phyloP scores from a whole-genome alignment of 176 grass and related monocot genomes.

The Oropetium thomaeum region DNA sequence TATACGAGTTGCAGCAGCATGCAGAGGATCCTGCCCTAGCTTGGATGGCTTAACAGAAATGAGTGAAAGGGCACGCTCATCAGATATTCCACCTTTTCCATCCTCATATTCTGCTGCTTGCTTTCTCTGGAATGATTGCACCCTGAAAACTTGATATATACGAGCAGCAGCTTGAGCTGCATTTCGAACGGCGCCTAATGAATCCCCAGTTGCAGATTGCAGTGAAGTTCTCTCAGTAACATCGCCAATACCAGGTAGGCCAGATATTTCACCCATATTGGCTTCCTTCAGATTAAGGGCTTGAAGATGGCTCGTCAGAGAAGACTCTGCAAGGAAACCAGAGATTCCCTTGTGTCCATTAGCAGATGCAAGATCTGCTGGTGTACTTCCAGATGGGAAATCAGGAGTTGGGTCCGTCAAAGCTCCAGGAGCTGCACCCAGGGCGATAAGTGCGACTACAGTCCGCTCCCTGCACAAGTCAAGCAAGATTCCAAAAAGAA shows the following conservation, averaged over 20 bases:
- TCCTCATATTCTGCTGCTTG: slow-evolving; percentile 48
- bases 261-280: slow-evolving; percentile 40
- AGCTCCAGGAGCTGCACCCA: slow-evolving; percentile 70
- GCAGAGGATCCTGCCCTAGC: slow-evolving; percentile 50
- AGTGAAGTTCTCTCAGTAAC: slow-evolving; percentile 31
- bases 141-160: slow-evolving; percentile 68
- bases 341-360: slow-evolving; percentile 82
- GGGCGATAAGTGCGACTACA: slow-evolving; percentile 54
- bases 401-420: slow-evolving; percentile 75
- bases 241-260: slow-evolving; percentile 53
- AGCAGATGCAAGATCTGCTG: slow-evolving; percentile 74
- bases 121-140: slow-evolving; percentile 67
- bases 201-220: slow-evolving; percentile 34
- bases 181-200: slow-evolving; percentile 62
- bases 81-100: slow-evolving; percentile 49
- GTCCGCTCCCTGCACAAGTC: slow-evolving; percentile 58
- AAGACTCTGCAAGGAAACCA: slow-evolving; percentile 79
- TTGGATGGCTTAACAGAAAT: slow-evolving; percentile 52
- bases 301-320: slow-evolving; percentile 82
- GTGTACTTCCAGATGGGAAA: slow-evolving; percentile 54
- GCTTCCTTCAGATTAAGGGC: slow-evolving; percentile 57
- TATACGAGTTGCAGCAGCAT: slow-evolving; percentile 68
- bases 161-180: slow-evolving; percentile 63
- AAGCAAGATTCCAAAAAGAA: slow-evolving; percentile 12
- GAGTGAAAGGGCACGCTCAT: slow-evolving; percentile 53